phyloP scores from a whole-genome alignment of 306 rosid species.

The Hylodesmum podocarpum region DNA sequence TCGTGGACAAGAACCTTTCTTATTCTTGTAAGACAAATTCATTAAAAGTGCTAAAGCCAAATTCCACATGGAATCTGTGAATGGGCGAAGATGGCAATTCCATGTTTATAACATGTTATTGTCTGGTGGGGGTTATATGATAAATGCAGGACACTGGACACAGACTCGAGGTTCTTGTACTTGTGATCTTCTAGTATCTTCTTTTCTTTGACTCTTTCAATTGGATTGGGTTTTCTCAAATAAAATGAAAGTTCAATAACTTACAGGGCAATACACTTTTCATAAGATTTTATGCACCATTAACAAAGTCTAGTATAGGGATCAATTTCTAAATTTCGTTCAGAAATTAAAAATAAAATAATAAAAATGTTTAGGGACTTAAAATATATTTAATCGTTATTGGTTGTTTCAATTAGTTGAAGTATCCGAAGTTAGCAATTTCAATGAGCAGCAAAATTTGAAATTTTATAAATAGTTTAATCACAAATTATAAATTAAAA shows the following conservation, averaged over 20 bases:
- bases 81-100: slow-evolving; percentile 72
- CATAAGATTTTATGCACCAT: slow-evolving; percentile 86
- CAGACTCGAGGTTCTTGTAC: slow-evolving; percentile 68
- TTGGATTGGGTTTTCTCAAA: slow-evolving; percentile 75
- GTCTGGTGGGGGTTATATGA: slow-evolving; percentile 69
- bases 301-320: too few relatives aligned
- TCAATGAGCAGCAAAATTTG: neutral
- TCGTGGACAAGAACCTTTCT: slow-evolving; percentile 64
- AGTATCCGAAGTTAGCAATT: too few relatives aligned
- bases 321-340: too few relatives aligned
- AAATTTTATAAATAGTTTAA: neutral
- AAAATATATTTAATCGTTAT: too few relatives aligned
- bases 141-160: slow-evolving; percentile 65
- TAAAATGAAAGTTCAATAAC: slow-evolving; percentile 80
- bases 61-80: slow-evolving; percentile 75
- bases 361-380: too few relatives aligned
- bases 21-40: slow-evolving; percentile 76
- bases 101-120: slow-evolving; percentile 55
- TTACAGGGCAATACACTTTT: slow-evolving; percentile 75
- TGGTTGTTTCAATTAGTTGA: too few relatives aligned
- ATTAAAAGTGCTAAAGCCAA: slow-evolving; percentile 58
- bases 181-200: slow-evolving; percentile 69
- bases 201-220: slow-evolving; percentile 78
- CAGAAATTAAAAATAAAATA: too few relatives aligned
- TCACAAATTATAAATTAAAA: neutral